A percentile compares a stretch with the other conserved stretches of the same genome.
phyloP scores from a whole-genome alignment of 805 yeast genomes.

The Wickerhamomyces canadensis region DNA sequence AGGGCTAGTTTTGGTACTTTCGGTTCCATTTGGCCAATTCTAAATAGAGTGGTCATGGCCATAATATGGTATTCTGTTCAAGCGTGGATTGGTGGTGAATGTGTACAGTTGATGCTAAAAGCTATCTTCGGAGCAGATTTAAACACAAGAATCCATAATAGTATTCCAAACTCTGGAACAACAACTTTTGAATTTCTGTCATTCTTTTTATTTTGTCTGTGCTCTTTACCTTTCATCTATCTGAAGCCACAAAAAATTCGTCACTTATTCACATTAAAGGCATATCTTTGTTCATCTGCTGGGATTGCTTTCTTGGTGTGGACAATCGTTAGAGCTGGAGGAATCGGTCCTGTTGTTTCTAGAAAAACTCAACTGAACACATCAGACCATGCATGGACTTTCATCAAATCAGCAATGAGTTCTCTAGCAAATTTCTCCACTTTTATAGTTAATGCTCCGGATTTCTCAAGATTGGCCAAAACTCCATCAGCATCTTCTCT shows the following conservation, averaged over 20 bases:
- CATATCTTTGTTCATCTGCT: slow-evolving; percentile 29
- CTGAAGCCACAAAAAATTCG: slow-evolving; percentile 5
- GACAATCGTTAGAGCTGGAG: slow-evolving; percentile 25
- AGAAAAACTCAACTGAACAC: slow-evolving; percentile 9
- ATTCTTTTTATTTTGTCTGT: slow-evolving; percentile 28
- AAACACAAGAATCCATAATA: slow-evolving; percentile 38
- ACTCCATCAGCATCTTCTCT: slow-evolving; percentile 39
- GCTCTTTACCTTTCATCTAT: slow-evolving; percentile 29
- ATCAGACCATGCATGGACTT: slow-evolving; percentile 60
- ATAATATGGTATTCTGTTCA: slow-evolving; percentile 71
- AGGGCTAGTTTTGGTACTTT: slow-evolving; percentile 83
- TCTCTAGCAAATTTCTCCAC: slow-evolving; percentile 78
- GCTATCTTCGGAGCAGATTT: slow-evolving; percentile 58
- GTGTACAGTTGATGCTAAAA: slow-evolving; percentile 61
- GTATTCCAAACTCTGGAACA: slow-evolving; percentile 15
- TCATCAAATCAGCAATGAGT: slow-evolving; percentile 66
- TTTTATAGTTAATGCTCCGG: slow-evolving; percentile 76
- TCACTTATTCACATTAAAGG: slow-evolving; percentile 30
- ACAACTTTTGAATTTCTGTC: slow-evolving; percentile 28
- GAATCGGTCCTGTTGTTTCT: slow-evolving; percentile 23
- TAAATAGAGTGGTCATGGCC: slow-evolving; percentile 85
- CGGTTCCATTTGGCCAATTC: slow-evolving; percentile 83
- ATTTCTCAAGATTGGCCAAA: slow-evolving; percentile 70
- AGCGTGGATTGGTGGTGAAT: slow-evolving; percentile 66
- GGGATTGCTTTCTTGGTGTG: slow-evolving; percentile 29